These are phyloP conservation scores for Pythium apleroticum DNA, from an alignment of 352 stramenopile genomes.

Conservation along the genomic window DNA sequence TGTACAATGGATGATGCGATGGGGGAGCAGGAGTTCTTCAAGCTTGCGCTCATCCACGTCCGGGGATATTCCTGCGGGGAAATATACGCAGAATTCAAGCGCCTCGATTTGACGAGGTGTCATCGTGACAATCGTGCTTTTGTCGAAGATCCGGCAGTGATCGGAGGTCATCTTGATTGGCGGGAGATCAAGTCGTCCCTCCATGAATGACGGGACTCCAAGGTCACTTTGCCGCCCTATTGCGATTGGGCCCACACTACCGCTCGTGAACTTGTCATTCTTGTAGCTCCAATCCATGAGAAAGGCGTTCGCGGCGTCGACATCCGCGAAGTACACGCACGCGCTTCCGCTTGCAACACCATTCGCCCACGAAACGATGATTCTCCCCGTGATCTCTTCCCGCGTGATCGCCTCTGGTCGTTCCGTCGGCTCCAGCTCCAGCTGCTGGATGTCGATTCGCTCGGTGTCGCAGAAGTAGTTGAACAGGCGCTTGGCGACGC, in stretches of 20 bases:
- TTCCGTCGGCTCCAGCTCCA: not conserved
- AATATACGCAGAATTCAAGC: not conserved
- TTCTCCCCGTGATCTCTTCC: not conserved
- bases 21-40: not conserved
- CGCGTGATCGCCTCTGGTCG: not conserved
- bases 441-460: not conserved
- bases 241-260: no score
- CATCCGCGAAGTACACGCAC: not conserved
- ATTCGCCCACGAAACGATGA: not conserved
- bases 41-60: not conserved
- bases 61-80: not conserved
- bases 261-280: not conserved
- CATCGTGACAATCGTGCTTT: not conserved
- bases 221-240: no score
- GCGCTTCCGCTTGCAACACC: not conserved
- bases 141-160: not conserved
- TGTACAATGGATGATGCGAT: not conserved
- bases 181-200: no score
- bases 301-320: not conserved
- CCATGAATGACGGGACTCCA: no score
- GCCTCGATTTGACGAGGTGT: not conserved
- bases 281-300: not conserved
- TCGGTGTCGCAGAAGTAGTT: not conserved
- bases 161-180: no score
- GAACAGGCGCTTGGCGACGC: not conserved